phyloP scores from a whole-genome alignment of 352 stramenopile genomes.

The Thraustochytrium striatum region DNA sequence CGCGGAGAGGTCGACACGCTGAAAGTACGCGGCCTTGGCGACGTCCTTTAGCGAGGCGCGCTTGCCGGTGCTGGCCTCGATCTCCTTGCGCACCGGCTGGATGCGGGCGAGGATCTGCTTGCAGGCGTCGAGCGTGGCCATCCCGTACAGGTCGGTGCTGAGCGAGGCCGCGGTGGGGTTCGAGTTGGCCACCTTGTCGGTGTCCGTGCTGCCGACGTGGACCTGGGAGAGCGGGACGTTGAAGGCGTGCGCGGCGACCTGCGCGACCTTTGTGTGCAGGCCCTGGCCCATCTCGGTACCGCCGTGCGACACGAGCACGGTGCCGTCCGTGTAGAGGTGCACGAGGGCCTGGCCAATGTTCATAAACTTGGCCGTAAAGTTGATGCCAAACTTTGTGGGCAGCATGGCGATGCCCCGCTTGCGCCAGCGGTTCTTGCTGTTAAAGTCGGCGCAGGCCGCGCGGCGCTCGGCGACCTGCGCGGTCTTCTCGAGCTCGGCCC shows the following conservation, averaged over 20 bases:
- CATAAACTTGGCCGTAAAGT: constrained; percentile 93
- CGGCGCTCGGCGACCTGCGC: constrained; percentile 69
- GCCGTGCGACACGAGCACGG: constrained; percentile 87
- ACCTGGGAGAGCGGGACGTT: constrained; percentile 81
- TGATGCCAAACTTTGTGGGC: constrained; percentile 89
- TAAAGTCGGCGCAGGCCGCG: constrained; percentile 74
- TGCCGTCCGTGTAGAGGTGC: constrained; percentile 90
- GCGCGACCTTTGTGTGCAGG: constrained; percentile 89
- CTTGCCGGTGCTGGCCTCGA: too few relatives aligned
- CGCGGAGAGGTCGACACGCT: constrained; percentile 84
- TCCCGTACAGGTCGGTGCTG: constrained; percentile 92
- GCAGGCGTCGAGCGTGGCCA: constrained; percentile 91
- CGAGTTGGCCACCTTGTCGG: constrained; percentile 88
- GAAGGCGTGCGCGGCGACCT: constrained; percentile 82
- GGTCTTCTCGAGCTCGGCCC: constrained; percentile 63
- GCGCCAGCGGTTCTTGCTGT: constrained; percentile 67
- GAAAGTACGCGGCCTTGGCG: constrained; percentile 79
- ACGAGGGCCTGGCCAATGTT: constrained; percentile 91
- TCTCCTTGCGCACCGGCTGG: constrained; percentile 69
- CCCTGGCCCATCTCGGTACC: constrained; percentile 97
- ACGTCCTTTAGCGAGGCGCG: constrained; percentile 70
- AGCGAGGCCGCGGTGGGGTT: constrained; percentile 87
- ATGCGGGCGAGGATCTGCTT: constrained; percentile 86
- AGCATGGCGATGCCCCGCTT: constrained; percentile 81
- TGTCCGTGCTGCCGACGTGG: constrained; percentile 87